phyloP scores from a whole-genome alignment of 129 eudicot genomes.

The Artemisia annua region DNA sequence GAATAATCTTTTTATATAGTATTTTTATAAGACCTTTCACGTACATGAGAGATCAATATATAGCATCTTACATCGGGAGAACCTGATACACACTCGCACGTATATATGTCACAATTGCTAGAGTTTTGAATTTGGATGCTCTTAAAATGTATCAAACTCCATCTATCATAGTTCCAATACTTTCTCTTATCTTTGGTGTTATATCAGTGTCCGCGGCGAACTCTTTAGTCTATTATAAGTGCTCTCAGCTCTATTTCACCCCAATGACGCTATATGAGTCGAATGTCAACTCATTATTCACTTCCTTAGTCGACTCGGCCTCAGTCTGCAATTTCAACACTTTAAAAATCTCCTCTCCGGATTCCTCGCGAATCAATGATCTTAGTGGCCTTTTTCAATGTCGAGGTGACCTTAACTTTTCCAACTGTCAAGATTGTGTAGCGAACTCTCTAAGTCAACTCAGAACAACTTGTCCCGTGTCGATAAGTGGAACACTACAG shows the following conservation, averaged over 20 bases:
- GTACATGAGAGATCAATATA: no score
- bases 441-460: conserved; percentile 26
- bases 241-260: conserved; percentile 3
- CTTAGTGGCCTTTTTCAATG: conserved; percentile 11
- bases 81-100: neutral
- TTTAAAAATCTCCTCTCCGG: conserved; percentile 1
- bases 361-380: neutral
- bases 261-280: neutral
- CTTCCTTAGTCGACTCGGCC: neutral
- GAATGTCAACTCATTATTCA: neutral
- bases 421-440: conserved; percentile 5
- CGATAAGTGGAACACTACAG: conserved; percentile 56
- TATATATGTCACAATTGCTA: neutral
- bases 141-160: neutral
- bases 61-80: no score
- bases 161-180: neutral
- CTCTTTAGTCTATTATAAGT: neutral
- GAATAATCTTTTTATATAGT: no score
- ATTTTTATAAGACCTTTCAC: no score
- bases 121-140: neutral
- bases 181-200: neutral
- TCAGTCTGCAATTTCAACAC: conserved; percentile 4
- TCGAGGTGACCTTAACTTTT: conserved; percentile 8
- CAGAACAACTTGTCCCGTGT: conserved; percentile 39
- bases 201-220: neutral